Conservation (phyloP, 306 rosid species). For the Trifolium repens region DNA sequence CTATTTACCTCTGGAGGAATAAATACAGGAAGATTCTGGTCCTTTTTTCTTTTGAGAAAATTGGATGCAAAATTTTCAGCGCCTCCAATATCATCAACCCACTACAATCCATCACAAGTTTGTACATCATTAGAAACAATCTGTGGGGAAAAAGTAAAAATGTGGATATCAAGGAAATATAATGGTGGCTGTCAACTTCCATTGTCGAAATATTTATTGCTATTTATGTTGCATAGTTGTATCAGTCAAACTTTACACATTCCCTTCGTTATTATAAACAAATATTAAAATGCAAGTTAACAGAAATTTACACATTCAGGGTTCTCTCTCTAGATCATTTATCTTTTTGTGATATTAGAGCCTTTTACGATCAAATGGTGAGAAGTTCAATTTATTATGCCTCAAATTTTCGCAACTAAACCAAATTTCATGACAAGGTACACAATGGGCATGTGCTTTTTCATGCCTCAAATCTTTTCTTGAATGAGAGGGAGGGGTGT, state of each 20-base stretch:
- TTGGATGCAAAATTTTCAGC: constrained; percentile 71
- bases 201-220: constrained; percentile 25
- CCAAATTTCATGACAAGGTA: constrained; percentile 3
- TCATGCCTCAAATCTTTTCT: constrained; percentile 24
- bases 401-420: constrained; percentile 1
- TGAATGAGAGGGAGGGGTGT: background rate
- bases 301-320: constrained; percentile 7
- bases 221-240: constrained; percentile 6
- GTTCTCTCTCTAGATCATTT: constrained; percentile 17
- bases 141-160: constrained; percentile 6
- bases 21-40: constrained; percentile 73
- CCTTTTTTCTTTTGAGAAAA: constrained; percentile 66
- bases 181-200: constrained; percentile 32
- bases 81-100: constrained; percentile 94
- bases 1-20: constrained; percentile 80
- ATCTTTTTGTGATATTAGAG: constrained; percentile 16
- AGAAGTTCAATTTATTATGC: constrained; percentile 13
- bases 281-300: constrained; percentile 17
- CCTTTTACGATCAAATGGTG: constrained; percentile 6
- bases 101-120: constrained; percentile 54
- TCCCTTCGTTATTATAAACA: constrained; percentile 22
- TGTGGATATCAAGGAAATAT: constrained; percentile 16
- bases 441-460: constrained; percentile 4
- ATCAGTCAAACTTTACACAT: background rate
- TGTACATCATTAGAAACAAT: constrained; percentile 29